A percentile compares a stretch with the other conserved stretches of the same genome.
These are phyloP conservation scores for Naganishia albida DNA, from an alignment of 1,284 basidiomycete species.

Conservation along the genomic window DNA sequence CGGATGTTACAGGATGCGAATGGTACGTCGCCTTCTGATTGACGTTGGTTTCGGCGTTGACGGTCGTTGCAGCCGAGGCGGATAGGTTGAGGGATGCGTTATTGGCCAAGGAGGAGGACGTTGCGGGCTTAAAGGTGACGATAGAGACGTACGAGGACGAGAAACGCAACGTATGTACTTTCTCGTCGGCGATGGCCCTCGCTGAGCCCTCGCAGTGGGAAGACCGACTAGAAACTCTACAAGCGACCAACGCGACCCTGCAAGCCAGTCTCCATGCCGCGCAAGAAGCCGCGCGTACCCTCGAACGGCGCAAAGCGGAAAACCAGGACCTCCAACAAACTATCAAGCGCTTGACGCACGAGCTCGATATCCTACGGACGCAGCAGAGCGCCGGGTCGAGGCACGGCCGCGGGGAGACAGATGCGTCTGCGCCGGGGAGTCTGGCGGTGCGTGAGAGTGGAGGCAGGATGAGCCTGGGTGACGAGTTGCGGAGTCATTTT, in stretches of 20 bases:
- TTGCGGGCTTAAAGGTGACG: slow-evolving; percentile 3
- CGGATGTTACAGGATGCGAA: slow-evolving; percentile 27
- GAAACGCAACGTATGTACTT: slow-evolving; percentile 11
- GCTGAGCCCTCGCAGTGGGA: slow-evolving; percentile 9
- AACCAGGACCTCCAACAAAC: slow-evolving; percentile 25
- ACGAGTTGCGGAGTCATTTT: slow-evolving; percentile 11
- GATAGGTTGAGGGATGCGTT: slow-evolving; percentile 15
- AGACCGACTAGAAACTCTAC: slow-evolving; percentile 20
- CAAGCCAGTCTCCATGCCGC: slow-evolving; percentile 17
- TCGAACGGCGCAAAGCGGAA: slow-evolving; percentile 21
- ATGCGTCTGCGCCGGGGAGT: background rate
- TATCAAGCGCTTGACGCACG: slow-evolving; percentile 14
- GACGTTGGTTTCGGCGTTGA: background rate
- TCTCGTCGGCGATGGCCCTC: background rate
- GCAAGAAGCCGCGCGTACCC: slow-evolving; percentile 21
- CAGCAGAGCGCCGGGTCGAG: background rate
- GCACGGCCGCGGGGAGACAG: slow-evolving; percentile 5
- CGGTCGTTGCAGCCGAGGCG: slow-evolving; percentile 9
- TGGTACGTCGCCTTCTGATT: background rate
- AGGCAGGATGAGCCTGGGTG: slow-evolving; percentile 22
- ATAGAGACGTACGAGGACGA: slow-evolving; percentile 19
- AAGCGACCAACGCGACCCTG: slow-evolving; percentile 22
- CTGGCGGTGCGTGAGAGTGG: background rate
- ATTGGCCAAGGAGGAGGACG: slow-evolving; percentile 21
- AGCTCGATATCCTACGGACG: slow-evolving; percentile 17